Evolutionary conservation across 805 yeast genomes (phyloP).

Genomic region (Cyberlindnera saturnus): DNA sequence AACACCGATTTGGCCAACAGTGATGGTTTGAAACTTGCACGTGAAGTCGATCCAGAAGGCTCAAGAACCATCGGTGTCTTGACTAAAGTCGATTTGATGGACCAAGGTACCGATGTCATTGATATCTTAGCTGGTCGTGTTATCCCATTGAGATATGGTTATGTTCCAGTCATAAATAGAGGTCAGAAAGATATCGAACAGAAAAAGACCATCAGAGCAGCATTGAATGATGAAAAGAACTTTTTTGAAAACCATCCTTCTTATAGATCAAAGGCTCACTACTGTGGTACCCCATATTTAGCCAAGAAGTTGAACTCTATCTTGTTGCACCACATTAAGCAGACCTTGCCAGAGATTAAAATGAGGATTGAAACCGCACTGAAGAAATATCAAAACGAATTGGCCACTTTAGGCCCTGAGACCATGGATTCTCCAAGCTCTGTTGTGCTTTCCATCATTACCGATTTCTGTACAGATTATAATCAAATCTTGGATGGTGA

Average conservation of each 20-base stretch:
- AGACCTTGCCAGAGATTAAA: conserved; percentile 88
- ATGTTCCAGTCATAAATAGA: conserved; percentile 94
- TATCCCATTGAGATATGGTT: conserved; percentile 91
- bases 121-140: conserved; percentile 95
- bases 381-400: conserved; percentile 78
- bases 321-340: conserved; percentile 82
- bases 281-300: conserved; percentile 97
- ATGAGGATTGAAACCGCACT: conserved; percentile 80
- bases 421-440: conserved; percentile 85
- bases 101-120: conserved; percentile 93
- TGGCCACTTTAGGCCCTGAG: conserved; percentile 78
- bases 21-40: conserved; percentile 91
- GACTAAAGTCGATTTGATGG: conserved; percentile 96
- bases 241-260: conserved; percentile 89
- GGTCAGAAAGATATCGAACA: conserved; percentile 94
- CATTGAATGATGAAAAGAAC: conserved; percentile 70
- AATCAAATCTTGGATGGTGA: conserved; percentile 89
- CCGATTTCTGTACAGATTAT: conserved; percentile 89
- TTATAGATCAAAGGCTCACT: conserved; percentile 87
- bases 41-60: conserved; percentile 98
- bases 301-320: conserved; percentile 89
- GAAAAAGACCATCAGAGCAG: conserved; percentile 82
- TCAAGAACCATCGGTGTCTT: conserved; percentile 93
- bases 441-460: conserved; percentile 82
- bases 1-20: conserved; percentile 96